phyloP scores from a whole-genome alignment of 1,284 basidiomycete species.

The Mycosarcoma maydis region DNA sequence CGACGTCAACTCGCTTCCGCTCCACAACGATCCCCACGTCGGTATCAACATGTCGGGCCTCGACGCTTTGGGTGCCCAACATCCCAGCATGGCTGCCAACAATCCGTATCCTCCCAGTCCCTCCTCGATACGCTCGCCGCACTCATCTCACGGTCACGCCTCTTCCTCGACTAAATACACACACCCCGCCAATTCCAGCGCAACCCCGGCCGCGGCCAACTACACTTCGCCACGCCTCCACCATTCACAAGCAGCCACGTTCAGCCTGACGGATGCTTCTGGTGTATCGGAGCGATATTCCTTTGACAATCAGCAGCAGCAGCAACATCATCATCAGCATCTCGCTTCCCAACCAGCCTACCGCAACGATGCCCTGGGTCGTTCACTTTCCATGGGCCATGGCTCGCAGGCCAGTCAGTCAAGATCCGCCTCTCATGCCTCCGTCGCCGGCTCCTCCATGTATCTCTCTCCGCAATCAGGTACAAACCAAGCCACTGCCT shows the following conservation, averaged over 20 bases:
- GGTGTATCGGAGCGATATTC: conserved; percentile 23
- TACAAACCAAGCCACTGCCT: conserved; percentile 10
- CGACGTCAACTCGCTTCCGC: conserved; percentile 34
- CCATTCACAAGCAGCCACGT: conserved; percentile 20
- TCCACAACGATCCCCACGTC: conserved; percentile 45
- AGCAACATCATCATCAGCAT: conserved; percentile 5
- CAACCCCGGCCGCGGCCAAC: conserved; percentile 5
- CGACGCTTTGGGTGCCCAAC: conserved; percentile 21
- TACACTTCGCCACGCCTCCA: conserved; percentile 40
- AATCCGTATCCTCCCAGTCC: conserved; percentile 37
- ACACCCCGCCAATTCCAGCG: conserved; percentile 14
- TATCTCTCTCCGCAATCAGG: conserved; percentile 39
- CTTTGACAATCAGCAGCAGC: conserved; percentile 28
- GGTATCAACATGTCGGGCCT: conserved; percentile 51
- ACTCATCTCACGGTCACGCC: conserved; percentile 35
- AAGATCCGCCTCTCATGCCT: conserved; percentile 18
- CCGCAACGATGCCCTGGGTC: conserved; percentile 31
- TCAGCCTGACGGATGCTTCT: conserved; percentile 14
- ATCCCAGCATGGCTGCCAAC: conserved; percentile 6
- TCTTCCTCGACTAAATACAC: conserved; percentile 31
- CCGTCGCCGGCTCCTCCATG: conserved; percentile 23
- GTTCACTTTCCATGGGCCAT: conserved; percentile 49
- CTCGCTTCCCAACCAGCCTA: conserved; percentile 16
- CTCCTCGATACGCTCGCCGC: conserved; percentile 34
- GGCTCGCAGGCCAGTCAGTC: conserved; percentile 24